Base-by-base conservation (phyloP, 2,329 filamentous ascomycete species). In the Aspergillus ruber region DNA sequence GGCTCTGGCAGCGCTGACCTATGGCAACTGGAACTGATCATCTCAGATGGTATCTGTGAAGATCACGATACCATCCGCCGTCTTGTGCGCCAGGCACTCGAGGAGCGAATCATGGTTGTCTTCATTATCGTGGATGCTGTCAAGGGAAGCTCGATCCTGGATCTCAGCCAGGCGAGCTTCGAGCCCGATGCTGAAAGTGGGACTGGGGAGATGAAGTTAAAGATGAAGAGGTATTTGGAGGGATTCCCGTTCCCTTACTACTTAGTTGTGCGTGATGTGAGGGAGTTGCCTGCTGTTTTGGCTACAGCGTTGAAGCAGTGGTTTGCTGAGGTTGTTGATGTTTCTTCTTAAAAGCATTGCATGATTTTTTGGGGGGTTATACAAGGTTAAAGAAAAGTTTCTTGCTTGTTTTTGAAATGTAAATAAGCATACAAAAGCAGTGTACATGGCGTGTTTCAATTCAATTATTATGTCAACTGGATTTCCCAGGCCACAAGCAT, bases 201-300 rank as follows among this genome's bases (percentile, higher is more conserved):
- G 1, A 83, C 72, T 72, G 84, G 74, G 51, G 79, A 83, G 60
- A 76, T 76, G 68, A 76, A 76, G 64, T 81, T 96, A 47, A 84
- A 85, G 59, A 90, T 94, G 67, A 86, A 89, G 74, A 83, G 88
- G 61, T 98, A 98, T 66, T 79, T 98, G 58, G 94, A 98, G 67
- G 86, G 84, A 6, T 98, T 98, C 69, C 93, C 94, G 0, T 99
- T 99, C 73, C 84, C 86, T 66, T 98, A 96, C 73, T 99, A 97
- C 66, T 73, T 98, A 47, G 88, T 98, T 57, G 93, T 98, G 49
- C 84, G 91, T 56, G 83, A 97, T 72, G 83, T 98, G 42, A 84
- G 86, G 61, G 93, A 98, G 69, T 75, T 99, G 62, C 93, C 94
- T 4, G 84, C 82, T 29, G 90, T 96, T 39, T 69, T 99, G 69